These are phyloP conservation scores for Pseudonitzschia delicatissima DNA, from an alignment of 108 stramenopile genomes.

Conservation along the genomic window DNA sequence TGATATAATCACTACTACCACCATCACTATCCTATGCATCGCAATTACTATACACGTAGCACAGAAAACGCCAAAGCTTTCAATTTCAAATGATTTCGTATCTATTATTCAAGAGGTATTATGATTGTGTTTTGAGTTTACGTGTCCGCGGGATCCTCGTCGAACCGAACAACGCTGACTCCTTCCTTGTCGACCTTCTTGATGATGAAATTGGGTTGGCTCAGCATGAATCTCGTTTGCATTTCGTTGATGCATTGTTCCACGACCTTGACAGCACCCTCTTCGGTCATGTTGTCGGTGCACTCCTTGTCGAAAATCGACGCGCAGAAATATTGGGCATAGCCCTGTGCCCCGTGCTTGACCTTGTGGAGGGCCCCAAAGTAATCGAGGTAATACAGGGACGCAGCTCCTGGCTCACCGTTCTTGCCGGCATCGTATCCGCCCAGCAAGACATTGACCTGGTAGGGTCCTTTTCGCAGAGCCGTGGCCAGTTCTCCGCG, in stretches of 20 bases:
- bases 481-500: slow-evolving; percentile 92
- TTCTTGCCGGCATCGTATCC: slow-evolving; percentile 79
- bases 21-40: too few relatives aligned
- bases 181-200: slow-evolving; percentile 94
- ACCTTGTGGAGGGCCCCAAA: slow-evolving; percentile 84
- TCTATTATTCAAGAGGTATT: too few relatives aligned
- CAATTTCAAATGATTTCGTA: too few relatives aligned
- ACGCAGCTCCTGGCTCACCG: slow-evolving; percentile 32
- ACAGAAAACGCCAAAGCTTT: too few relatives aligned
- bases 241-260: slow-evolving; percentile 90
- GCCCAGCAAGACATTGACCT: slow-evolving; percentile 92
- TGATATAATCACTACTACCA: not conserved
- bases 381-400: slow-evolving; percentile 94
- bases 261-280: slow-evolving; percentile 80
- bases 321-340: slow-evolving; percentile 90
- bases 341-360: slow-evolving; percentile 86
- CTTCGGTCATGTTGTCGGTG: slow-evolving; percentile 72
- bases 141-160: slow-evolving; percentile 76
- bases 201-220: slow-evolving; percentile 93
- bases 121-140: too few relatives aligned
- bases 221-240: slow-evolving; percentile 88
- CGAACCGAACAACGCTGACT: slow-evolving; percentile 68
- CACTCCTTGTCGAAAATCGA: slow-evolving; percentile 96
- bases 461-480: slow-evolving; percentile 94
- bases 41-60: too few relatives aligned